These are phyloP conservation scores for Fusarium sp. DNA, from an alignment of 2,329 filamentous ascomycete genomes.

Conservation along the genomic window DNA sequence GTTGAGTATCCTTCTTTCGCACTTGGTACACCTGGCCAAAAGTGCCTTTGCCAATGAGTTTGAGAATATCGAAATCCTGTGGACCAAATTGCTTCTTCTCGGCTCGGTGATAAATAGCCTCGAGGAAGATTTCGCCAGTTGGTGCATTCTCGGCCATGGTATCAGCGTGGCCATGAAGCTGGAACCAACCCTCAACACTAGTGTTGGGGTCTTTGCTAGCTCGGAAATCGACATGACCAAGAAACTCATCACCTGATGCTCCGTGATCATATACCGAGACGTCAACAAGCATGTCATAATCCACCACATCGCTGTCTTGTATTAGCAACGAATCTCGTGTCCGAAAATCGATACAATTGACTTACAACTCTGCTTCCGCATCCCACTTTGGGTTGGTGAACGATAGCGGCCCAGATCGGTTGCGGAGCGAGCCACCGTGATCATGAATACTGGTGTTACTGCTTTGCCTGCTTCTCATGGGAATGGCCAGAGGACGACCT, in stretches of 20 bases:
- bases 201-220: constrained; percentile 74
- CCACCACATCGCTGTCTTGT: constrained; percentile 86
- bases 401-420: constrained; percentile 65
- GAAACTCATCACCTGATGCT: constrained; percentile 84
- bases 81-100: constrained; percentile 94
- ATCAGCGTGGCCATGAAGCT: constrained; percentile 79
- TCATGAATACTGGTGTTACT: constrained; percentile 90
- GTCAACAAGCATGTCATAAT: constrained; percentile 88
- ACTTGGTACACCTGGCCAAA: constrained; percentile 99
- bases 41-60: constrained; percentile 96
- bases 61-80: constrained; percentile 94
- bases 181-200: constrained; percentile 86
- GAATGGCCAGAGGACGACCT: constrained; percentile 89
- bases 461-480: constrained; percentile 96
- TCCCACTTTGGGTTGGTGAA: constrained; percentile 94
- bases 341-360: neutral
- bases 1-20: constrained; percentile 92
- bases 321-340: constrained; percentile 20
- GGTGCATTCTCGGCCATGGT: constrained; percentile 76
- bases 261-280: constrained; percentile 92
- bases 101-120: constrained; percentile 85
- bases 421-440: constrained; percentile 65
- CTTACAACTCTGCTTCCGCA: constrained; percentile 94
- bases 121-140: constrained; percentile 90
- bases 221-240: constrained; percentile 89